Base-by-base conservation (phyloP, 768 basidiomycete species). In the Rhizopogon rudus region DNA sequence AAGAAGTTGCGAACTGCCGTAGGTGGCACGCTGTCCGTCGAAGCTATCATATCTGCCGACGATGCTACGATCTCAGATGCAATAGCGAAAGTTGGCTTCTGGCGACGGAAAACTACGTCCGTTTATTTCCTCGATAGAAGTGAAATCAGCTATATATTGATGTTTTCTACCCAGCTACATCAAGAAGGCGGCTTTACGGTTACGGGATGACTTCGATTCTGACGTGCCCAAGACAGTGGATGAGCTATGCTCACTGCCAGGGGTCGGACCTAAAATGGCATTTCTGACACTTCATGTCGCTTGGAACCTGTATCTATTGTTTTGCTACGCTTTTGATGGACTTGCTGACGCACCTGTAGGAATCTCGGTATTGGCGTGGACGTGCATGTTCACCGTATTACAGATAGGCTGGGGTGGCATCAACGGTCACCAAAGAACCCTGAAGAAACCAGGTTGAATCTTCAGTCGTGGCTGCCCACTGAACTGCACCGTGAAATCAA, bases 221-320 rank as follows among this genome's bases (percentile, higher is more conserved):
- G 94, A 98, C 57, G 86, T 98, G 0, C 96, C 96, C 0, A 84
- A 88, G 66, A 94, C 92, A 0, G 83, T 88, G 3, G 93, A 93
- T 39, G 91, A 91, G 40, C 75, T 99, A 8, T 91, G 93, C 61
- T 87, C 88, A 5, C 71, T 98, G 12, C 85, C 86, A 2, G 96
- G 96, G 0, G 94, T 98, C 0, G 96, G 96, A 0, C 96, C 94
- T 0, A 98, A 99, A 70, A 97, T 98, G 93, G 92, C 92, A 1
- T 96, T 91, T 71, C 68, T 97, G 37, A 75, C 84, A 2, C 76
- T 96, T 2, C 93, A 93, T 60, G 81, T 81, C 28, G 93, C 91
- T 1, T 96, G 91, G 92, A 80, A 88, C 59, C 58, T 91, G 88
- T 91, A 63, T 22, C 13, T 12, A 13, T 22, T 22, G 28, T 16